Base-by-base conservation (phyloP, 352 stramenopile species). In the Aphanomyces euteiches region DNA sequence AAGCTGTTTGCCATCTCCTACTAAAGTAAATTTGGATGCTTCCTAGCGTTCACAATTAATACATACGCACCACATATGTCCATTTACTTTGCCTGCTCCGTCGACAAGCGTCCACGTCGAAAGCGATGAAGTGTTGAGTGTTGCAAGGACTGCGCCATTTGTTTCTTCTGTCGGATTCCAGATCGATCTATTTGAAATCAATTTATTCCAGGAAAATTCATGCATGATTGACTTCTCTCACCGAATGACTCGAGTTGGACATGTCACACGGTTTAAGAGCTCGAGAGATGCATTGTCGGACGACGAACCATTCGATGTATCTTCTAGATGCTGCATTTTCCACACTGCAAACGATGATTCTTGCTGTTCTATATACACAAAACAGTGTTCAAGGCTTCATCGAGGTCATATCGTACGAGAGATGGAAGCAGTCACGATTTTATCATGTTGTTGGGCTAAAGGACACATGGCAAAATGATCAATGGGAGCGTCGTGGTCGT, bases 91-190 rank as follows among this genome's bases (percentile, higher is more conserved):
- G 74, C 17, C 84, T 50, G 28, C 65, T 37, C 72, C 75, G 47
- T 75, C 75, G 50, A 78, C 56, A 8, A 90, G 56, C 40, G 80
- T 76, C 84, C 84, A 92, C 38, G 82, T 84, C 53, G 45, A 58
- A 10, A 66, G 57, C 47, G 85, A 82, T n/a, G 79, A 59, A n/a
- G 79, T 78, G 3, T 66, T 56, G n/a, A 84, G 75, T 1, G 61
- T 48, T 43, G 88, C 69, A 3, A 80, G 69, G 50, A 79, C 85
- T 8, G 66, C 64, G 13, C 72, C 70, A 43, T 78, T 83, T 43
- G 78, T 74, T 17, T 88, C 81, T 34, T 92, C 76, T n/a, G 53
- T 54, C 4, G 64, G 64, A 21, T 70, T 70, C 64, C 64, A 70
- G 41, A 70, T 70, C n/a, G 64, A n/a, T 21, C 64, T 70, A 2